Percentiles rank a stretch among this genome's conserved stretches.
Evolutionary conservation across 2,329 filamentous ascomycete species (phyloP).

Genomic region (Tolypocladium guangdongense): DNA sequence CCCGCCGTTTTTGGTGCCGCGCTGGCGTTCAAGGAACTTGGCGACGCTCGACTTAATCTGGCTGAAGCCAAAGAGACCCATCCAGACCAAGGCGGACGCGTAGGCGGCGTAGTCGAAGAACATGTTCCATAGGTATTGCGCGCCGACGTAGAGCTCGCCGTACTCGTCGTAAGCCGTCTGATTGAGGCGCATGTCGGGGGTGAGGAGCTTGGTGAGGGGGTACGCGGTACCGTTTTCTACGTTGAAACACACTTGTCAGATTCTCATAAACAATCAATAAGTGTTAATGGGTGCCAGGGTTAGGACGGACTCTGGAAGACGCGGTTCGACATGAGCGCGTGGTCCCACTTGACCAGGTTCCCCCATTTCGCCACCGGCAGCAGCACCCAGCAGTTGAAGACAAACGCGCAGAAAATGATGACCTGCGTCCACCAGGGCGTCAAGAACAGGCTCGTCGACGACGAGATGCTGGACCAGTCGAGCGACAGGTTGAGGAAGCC

Average conservation of each 20-base stretch:
- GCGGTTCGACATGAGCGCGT: constrained; percentile 47
- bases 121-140: constrained; percentile 45
- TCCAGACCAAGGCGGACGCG: constrained; percentile 47
- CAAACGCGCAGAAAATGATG: constrained; percentile 43
- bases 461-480: constrained; percentile 51
- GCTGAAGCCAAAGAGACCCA: constrained; percentile 41
- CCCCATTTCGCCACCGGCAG: constrained; percentile 50
- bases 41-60: constrained; percentile 33
- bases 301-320: constrained; percentile 27
- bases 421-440: constrained; percentile 50
- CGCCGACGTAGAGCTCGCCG: constrained; percentile 45
- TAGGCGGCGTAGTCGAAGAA: constrained; percentile 52
- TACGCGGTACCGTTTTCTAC: constrained; percentile 22
- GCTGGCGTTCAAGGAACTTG: constrained; percentile 28
- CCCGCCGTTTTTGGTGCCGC: constrained; percentile 13
- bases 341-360: constrained; percentile 37
- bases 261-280: background rate
- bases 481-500: constrained; percentile 48
- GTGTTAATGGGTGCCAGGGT: background rate
- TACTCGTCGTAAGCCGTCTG: constrained; percentile 33
- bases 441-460: constrained; percentile 38
- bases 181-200: constrained; percentile 30
- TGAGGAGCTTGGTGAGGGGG: constrained; percentile 21
- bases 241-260: background rate
- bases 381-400: constrained; percentile 45